phyloP scores from a whole-genome alignment of 2,329 filamentous ascomycete genomes.

The Ophiostoma triangulosporum region DNA sequence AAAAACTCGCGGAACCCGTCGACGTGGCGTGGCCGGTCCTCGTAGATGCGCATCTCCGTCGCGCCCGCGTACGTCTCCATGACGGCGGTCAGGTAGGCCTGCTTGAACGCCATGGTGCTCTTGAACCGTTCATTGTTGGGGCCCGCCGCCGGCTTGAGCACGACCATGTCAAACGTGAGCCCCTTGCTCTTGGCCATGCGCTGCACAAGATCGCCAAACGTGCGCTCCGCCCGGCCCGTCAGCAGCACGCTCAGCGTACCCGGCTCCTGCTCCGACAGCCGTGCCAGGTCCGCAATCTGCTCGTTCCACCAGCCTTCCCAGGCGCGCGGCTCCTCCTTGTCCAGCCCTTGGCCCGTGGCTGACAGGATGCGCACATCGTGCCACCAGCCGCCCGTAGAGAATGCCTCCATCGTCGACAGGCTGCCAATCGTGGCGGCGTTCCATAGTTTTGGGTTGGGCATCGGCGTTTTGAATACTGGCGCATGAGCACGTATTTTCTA shows the following conservation, averaged over 20 bases:
- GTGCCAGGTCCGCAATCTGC: conserved; percentile 66
- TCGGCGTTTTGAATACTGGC: conserved; percentile 75
- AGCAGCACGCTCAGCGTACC: conserved; percentile 76
- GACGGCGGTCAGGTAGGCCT: conserved; percentile 64
- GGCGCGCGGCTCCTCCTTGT: conserved; percentile 65
- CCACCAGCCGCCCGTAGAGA: conserved; percentile 90
- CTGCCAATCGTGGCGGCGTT: conserved; percentile 62
- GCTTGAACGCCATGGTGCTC: conserved; percentile 87
- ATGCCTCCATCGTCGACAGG: conserved; percentile 60
- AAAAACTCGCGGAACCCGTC: conserved; percentile 80
- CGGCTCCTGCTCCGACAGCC: conserved; percentile 68
- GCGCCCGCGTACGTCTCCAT: conserved; percentile 77
- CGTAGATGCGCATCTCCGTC: conserved; percentile 67
- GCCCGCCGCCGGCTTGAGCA: conserved; percentile 72
- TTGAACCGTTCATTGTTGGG: conserved; percentile 66
- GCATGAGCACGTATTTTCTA: neutral
- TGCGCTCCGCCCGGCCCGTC: conserved; percentile 69
- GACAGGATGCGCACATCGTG: conserved; percentile 79
- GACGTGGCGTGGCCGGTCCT: conserved; percentile 54
- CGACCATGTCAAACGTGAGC: conserved; percentile 77
- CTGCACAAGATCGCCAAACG: conserved; percentile 66
- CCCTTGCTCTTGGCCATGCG: conserved; percentile 66
- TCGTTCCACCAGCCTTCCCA: conserved; percentile 99
- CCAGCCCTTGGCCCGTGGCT: conserved; percentile 70
- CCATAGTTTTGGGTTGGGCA: conserved; percentile 86